phyloP scores from a whole-genome alignment of 2,329 filamentous ascomycete species.

The Ophiognomonia clavigignenti-juglandacearum region DNA sequence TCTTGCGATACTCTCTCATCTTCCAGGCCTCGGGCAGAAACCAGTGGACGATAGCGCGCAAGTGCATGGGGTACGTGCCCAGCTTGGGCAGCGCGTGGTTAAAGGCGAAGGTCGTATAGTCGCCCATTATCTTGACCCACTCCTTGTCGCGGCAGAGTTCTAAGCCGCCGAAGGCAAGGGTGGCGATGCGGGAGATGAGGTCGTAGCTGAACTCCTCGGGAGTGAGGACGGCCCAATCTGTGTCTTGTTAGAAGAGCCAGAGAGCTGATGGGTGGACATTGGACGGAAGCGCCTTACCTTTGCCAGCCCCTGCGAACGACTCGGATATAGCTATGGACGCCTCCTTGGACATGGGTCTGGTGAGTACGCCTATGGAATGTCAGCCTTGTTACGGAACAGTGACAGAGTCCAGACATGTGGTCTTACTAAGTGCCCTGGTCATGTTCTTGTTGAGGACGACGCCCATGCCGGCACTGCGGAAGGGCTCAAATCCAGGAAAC shows the following conservation, averaged over 20 bases:
- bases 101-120: background rate
- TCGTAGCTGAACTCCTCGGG: background rate
- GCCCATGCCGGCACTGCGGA: background rate
- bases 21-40: conserved; percentile 23
- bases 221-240: too few relatives aligned
- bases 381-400: background rate
- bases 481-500: background rate
- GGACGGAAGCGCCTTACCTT: too few relatives aligned
- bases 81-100: background rate
- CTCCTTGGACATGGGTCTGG: conserved; percentile 2
- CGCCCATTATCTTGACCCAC: background rate
- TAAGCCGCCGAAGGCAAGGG: conserved; percentile 25
- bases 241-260: too few relatives aligned
- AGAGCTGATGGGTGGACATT: too few relatives aligned
- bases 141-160: conserved; percentile 24
- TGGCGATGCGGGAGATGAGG: conserved; percentile 24
- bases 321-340: background rate
- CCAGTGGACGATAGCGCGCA: conserved; percentile 3
- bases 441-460: background rate
- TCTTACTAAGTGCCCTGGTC: conserved; percentile 5
- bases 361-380: background rate
- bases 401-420: background rate
- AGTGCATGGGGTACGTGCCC: background rate
- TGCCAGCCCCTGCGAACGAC: background rate
- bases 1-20: background rate